phyloP scores from a whole-genome alignment of 2,329 filamentous ascomycete genomes.

The Fusarium robinianum region DNA sequence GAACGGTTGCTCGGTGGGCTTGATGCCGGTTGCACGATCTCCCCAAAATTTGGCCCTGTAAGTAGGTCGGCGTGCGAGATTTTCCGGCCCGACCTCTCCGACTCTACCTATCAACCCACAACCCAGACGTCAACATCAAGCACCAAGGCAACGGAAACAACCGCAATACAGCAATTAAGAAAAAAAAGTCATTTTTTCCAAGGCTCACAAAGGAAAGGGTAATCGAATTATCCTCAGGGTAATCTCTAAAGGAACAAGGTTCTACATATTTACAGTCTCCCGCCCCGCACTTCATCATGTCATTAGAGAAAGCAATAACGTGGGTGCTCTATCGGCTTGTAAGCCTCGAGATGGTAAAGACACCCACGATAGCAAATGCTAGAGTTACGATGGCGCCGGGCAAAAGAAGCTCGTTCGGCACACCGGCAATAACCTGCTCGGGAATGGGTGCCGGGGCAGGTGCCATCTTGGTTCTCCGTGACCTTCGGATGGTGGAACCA shows the following conservation, averaged over 20 bases:
- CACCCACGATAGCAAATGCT: constrained; percentile 89
- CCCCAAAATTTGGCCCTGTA: constrained; percentile 39
- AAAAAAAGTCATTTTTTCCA: constrained; percentile 17
- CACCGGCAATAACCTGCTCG: constrained; percentile 83
- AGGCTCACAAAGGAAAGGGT: constrained; percentile 14
- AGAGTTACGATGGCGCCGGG: constrained; percentile 95
- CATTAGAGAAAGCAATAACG: constrained; percentile 34
- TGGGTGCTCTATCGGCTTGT: constrained; percentile 52
- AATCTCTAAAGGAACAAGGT: constrained; percentile 36
- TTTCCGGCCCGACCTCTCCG: constrained; percentile 31
- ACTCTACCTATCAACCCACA: neutral
- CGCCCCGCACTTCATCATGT: constrained; percentile 42
- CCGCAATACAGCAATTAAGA: neutral
- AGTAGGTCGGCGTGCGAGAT: constrained; percentile 23
- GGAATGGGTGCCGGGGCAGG: constrained; percentile 59
- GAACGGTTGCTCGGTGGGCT: constrained; percentile 23
- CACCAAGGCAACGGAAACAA: neutral
- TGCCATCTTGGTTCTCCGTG: constrained; percentile 45
- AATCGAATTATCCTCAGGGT: constrained; percentile 33
- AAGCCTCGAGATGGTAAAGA: constrained; percentile 83
- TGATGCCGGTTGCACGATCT: constrained; percentile 27
- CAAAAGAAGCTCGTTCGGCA: constrained; percentile 91
- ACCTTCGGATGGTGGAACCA: constrained; percentile 52
- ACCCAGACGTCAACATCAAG: neutral
- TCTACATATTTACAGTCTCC: constrained; percentile 42